Conservation (phyloP, 495 filamentous ascomycete genomes). For the Aspergillus avenaceus region DNA sequence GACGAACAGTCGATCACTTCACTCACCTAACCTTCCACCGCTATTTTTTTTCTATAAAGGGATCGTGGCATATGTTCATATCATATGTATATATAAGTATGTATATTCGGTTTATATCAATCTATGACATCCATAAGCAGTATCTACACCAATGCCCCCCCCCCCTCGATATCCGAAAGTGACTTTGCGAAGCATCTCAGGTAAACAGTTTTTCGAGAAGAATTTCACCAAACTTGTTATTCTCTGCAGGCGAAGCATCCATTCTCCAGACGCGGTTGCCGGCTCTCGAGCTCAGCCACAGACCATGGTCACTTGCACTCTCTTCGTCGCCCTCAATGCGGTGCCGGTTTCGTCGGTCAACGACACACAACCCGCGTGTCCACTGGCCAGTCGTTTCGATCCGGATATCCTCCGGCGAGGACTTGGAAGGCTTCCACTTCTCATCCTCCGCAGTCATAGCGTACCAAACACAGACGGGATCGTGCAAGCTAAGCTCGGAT, state of each 20-base stretch:
- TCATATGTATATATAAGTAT: too few relatives aligned
- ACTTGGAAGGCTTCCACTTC: conserved; percentile 38
- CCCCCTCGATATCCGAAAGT: background rate
- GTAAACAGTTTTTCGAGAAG: conserved; percentile 43
- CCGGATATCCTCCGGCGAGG: conserved; percentile 64
- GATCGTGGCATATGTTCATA: too few relatives aligned
- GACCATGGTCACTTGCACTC: conserved; percentile 58
- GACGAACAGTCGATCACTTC: too few relatives aligned
- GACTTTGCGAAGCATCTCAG: background rate
- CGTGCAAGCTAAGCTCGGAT: conserved; percentile 71
- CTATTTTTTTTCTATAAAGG: too few relatives aligned
- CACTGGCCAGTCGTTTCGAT: conserved; percentile 88
- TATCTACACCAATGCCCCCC: background rate
- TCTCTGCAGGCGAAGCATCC: conserved; percentile 41
- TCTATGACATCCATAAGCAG: background rate
- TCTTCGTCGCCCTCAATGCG: conserved; percentile 56
- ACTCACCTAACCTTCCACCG: too few relatives aligned
- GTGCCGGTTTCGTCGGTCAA: conserved; percentile 66
- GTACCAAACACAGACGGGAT: conserved; percentile 88
- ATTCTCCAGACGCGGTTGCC: conserved; percentile 79
- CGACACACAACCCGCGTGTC: conserved; percentile 86
- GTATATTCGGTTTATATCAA: background rate
- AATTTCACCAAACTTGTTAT: conserved; percentile 36
- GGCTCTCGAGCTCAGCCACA: conserved; percentile 64
- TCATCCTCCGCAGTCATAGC: conserved; percentile 54